phyloP scores from a whole-genome alignment of 352 stramenopile genomes.

The Globisporangium okanoganense region DNA sequence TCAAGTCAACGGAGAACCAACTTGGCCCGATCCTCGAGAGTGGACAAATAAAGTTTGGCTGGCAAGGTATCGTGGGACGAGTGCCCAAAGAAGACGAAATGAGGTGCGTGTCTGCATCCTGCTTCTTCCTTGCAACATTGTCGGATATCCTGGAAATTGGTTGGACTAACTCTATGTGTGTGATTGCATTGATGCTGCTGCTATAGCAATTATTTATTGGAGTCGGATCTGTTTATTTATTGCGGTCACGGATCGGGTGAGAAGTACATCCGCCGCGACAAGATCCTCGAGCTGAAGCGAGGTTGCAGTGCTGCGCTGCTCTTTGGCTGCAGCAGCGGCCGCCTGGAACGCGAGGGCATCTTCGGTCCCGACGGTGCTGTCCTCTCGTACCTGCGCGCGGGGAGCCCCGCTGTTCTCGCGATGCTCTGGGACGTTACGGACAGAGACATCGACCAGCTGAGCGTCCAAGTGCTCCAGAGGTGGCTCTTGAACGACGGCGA shows the following conservation, averaged over 20 bases:
- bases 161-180: background rate
- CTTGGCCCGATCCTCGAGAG: constrained; percentile 49
- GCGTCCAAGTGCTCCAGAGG: constrained; percentile 49
- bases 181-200: background rate
- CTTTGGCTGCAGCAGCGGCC: constrained; percentile 97
- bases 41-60: constrained; percentile 29
- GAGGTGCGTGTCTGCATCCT: constrained; percentile 29
- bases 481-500: constrained; percentile 63
- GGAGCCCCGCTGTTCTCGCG: constrained; percentile 92
- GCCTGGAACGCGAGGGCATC: constrained; percentile 74
- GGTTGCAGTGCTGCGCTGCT: constrained; percentile 87
- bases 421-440: constrained; percentile 99
- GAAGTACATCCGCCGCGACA: constrained; percentile 83
- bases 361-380: constrained; percentile 95
- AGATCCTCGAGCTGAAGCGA: constrained; percentile 53
- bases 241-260: constrained; percentile 97
- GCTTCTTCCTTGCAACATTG: background rate
- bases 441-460: constrained; percentile 95
- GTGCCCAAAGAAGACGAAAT: constrained; percentile 46
- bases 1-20: constrained; percentile 58
- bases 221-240: constrained; percentile 94
- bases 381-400: constrained; percentile 91
- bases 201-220: constrained; percentile 40
- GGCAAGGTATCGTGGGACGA: constrained; percentile 48
- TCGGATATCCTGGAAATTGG: background rate